Evolutionary conservation across 169 alveolate species (phyloP), one percentile per base, ranked within the genome.

Genomic region (Plasmodium falciparum): DNA sequence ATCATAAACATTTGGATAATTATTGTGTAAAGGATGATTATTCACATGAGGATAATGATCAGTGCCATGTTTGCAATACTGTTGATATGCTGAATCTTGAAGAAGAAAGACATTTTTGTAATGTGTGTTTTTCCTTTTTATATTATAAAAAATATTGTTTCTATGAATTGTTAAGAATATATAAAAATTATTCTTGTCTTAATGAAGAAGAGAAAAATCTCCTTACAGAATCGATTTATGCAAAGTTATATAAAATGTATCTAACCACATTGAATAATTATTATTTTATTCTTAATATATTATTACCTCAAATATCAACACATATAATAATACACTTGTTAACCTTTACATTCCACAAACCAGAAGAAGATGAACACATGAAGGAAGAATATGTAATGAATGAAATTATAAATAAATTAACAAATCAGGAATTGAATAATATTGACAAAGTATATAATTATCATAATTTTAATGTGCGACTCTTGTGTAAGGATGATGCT

Each of bases 81-180:
- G 54, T 45, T 17, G 90, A 80, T 43, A 12, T 17, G 4, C 39
- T 80, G 13, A 54, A 70, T 47, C 49, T 52, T 24, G 90, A 80
- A 65, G 90, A 80, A 70, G 90, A 80, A 52, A 80, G 47, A 45
- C 90, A 80, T 59, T 80, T 80, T 56, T 80, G 90, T 56, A 80
- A 80, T 70, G 83, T 80, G 2, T 80, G 90, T 43, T 80, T 80
- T 65, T 80, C 90, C n/a, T 80, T 80, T 47, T 67, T 80, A 72
- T 80, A 80, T 67, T 80, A 80, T 52, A 80, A 80, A 52, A 80
- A 80, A 67, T 67, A 80, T 67, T 80, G 83, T 72, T 80, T 80
- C 61, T 80, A 50, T 47, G 90, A 80, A 33, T 26, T 80, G n/a
- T 59, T 80, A n/a, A 80, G 90, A 47, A 80, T 80, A 52, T 80